Evolutionary conservation across 768 basidiomycete genomes (phyloP).

Genomic region (Kwoniella dejecticola): DNA sequence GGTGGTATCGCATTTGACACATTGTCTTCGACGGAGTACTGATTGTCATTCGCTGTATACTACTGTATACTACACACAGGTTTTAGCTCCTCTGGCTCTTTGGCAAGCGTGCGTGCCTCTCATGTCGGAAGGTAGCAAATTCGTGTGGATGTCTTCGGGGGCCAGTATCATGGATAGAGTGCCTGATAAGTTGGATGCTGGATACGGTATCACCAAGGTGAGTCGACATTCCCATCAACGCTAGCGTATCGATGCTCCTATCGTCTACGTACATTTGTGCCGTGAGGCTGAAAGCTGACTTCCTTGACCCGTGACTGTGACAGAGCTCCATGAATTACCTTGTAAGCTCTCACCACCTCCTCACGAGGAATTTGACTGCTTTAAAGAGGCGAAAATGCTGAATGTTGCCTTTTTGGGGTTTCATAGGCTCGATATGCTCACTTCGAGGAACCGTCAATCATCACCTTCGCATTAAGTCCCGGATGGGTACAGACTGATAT

Average conservation of each 20-base stretch:
- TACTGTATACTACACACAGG: conserved; percentile 15
- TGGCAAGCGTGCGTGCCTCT: conserved; percentile 42
- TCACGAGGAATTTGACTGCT: conserved; percentile 1
- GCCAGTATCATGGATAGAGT: conserved; percentile 40
- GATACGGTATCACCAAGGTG: conserved; percentile 38
- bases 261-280: no score
- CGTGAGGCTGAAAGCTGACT: not conserved
- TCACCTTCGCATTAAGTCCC: conserved; percentile 42
- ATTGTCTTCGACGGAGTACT: not conserved
- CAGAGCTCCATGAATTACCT: conserved; percentile 27
- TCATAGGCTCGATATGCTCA: conserved; percentile 34
- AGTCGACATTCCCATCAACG: no score
- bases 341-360: conserved; percentile 5
- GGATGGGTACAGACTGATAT: conserved; percentile 33
- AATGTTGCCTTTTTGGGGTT: not conserved
- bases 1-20: not conserved
- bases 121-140: conserved; percentile 37
- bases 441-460: conserved; percentile 38
- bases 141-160: conserved; percentile 48
- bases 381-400: not conserved
- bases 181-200: conserved; percentile 37
- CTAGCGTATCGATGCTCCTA: no score
- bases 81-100: conserved; percentile 34
- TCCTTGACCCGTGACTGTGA: not conserved
- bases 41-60: no score